Evolutionary conservation across 768 basidiomycete genomes (phyloP), one percentile per base, ranked within the genome.

Genomic region (Amanita muscaria): DNA sequence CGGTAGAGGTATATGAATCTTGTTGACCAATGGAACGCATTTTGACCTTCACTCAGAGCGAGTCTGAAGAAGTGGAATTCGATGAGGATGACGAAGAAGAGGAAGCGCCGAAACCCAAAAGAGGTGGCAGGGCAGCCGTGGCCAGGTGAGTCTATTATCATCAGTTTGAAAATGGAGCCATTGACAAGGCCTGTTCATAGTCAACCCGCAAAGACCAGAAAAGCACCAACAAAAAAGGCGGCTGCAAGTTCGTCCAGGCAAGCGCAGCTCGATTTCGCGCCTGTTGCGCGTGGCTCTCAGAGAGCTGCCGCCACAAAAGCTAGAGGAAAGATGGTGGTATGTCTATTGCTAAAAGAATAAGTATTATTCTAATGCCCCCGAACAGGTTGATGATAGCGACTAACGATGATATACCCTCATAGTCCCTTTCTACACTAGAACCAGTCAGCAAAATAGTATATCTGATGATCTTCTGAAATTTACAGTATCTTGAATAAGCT

Each of bases 261-360:
- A 58, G 48, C 70, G 1, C 81, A 77, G 33, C 59, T 88, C 43
- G 74, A 63, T 27, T 88, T 88, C 49, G 74, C 79, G 0, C 79
- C 84, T 8, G 68, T 65, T 16, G 73, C 74, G 5, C 65, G 80
- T 25, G 73, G 79, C 12, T 76, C 67, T 1, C 63, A 79, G 1
- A 63, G 86, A 42, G 72, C 82, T 0, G 86, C 87, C 11, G 86
- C 87, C 5, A 69, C 77, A 14, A 79, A 68, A 53, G 82, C 87
- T 8, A 76, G 69, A 53, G 73, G 74, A 33, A 85, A 65, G 61
- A 74, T 83, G 62, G 72, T 76, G 51, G 74, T 73, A 52, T n/a
- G n/a, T n/a, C n/a, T n/a, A n/a, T n/a, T n/a, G n/a, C n/a, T n/a
- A n/a, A n/a, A n/a, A n/a, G n/a, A n/a, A n/a, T n/a, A n/a, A n/a